Evolutionary conservation across 495 filamentous ascomycete genomes (phyloP).

Genomic region (Aspergillus olivimuriae): DNA sequence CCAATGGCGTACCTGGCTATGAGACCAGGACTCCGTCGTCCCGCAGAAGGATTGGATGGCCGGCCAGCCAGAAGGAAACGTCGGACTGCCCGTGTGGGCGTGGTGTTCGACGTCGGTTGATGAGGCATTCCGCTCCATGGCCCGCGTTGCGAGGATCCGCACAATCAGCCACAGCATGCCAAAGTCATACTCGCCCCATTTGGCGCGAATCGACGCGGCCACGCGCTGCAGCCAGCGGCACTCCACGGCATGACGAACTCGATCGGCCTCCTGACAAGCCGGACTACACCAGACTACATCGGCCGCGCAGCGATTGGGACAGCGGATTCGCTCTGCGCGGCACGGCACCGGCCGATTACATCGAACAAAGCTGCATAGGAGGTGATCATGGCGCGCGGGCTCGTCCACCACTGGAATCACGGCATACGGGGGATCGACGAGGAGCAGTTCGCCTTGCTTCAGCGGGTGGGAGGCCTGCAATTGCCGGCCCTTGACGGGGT

Average conservation of each 20-base stretch:
- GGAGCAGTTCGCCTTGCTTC: slow-evolving; percentile 22
- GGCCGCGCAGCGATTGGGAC: slow-evolving; percentile 21
- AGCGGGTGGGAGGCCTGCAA: slow-evolving; percentile 23
- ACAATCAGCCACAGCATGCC: slow-evolving; percentile 39
- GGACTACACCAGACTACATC: slow-evolving; percentile 32
- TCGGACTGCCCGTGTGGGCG: neutral
- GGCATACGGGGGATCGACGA: slow-evolving; percentile 31
- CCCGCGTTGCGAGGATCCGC: slow-evolving; percentile 27
- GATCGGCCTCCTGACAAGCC: slow-evolving; percentile 19
- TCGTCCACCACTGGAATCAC: slow-evolving; percentile 30
- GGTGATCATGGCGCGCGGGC: slow-evolving; percentile 13
- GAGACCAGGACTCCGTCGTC: slow-evolving; percentile 28
- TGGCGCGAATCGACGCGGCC: slow-evolving; percentile 19
- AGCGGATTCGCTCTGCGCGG: slow-evolving; percentile 11
- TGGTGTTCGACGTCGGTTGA: neutral
- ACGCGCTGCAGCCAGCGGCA: slow-evolving; percentile 32
- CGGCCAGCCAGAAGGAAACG: slow-evolving; percentile 21
- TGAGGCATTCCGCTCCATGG: slow-evolving; percentile 10
- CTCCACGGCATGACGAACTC: slow-evolving; percentile 28
- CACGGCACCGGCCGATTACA: slow-evolving; percentile 20
- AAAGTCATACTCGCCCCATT: slow-evolving; percentile 34
- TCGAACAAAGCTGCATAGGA: slow-evolving; percentile 31
- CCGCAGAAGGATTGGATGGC: slow-evolving; percentile 31
- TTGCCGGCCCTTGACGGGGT: slow-evolving; percentile 33
- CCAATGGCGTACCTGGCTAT: slow-evolving; percentile 28